These are phyloP conservation scores for Gentiana dahurica DNA, from an alignment of 257 asterid genomes.

Conservation along the genomic window DNA sequence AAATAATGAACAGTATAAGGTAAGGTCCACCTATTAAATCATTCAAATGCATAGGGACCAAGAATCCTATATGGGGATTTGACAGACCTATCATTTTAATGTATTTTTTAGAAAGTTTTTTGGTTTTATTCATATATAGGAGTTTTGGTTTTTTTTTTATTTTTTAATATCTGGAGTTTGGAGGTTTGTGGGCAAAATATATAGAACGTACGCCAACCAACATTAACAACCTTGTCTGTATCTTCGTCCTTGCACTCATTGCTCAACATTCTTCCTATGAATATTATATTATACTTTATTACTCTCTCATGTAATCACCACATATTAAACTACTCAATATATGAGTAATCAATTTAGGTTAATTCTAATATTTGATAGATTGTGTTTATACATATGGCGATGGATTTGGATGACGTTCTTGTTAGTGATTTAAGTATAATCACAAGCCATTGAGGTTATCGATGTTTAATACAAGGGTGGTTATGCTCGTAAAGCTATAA, in stretches of 20 bases:
- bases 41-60: slow-evolving; percentile 25
- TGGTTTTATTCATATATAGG: slow-evolving; percentile 14
- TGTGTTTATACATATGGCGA: too few species aligned
- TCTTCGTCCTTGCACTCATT: slow-evolving; percentile 36
- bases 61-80: slow-evolving; percentile 32
- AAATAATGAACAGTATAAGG: slow-evolving; percentile 7
- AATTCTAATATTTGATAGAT: too few species aligned
- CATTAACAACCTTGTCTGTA: slow-evolving; percentile 26
- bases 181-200: slow-evolving; percentile 20
- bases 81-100: slow-evolving; percentile 27
- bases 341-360: too few species aligned
- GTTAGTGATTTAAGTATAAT: too few species aligned
- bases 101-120: slow-evolving; percentile 33
- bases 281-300: neutral
- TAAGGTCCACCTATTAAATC: slow-evolving; percentile 33
- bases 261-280: slow-evolving; percentile 40
- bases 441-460: too few species aligned
- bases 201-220: slow-evolving; percentile 14
- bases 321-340: too few species aligned
- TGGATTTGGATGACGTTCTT: too few species aligned
- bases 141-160: too few species aligned
- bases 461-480: too few species aligned
- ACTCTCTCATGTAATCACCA: too few species aligned
- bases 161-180: slow-evolving; percentile 41
- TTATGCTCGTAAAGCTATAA: too few species aligned